Evolutionary conservation across 1,284 basidiomycete genomes (phyloP), one percentile per base, ranked within the genome.

Genomic region (Ganoderma resinaceum): DNA sequence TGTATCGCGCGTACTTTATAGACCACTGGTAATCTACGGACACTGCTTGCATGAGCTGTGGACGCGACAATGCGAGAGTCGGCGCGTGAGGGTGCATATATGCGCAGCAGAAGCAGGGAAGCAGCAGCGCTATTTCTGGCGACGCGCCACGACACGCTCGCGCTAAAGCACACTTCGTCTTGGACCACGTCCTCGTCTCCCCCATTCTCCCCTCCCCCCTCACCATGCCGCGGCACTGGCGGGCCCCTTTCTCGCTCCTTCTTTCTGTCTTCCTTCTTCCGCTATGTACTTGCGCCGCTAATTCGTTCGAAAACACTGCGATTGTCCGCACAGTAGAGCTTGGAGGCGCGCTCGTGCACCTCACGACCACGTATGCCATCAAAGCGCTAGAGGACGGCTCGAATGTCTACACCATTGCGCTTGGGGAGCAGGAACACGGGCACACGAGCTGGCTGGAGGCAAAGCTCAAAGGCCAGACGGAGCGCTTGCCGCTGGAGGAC

Each of bases 261-360:
- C 64, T 80, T 8, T 35, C 72, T 78, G 59, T 70, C 69, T 63
- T 70, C 71, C 66, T 70, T 73, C 70, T 75, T 71, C 58, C 77
- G 76, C 53, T 79, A 78, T 64, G 77, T 79, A 52, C 76, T 73
- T 64, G 52, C 20, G 85, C 83, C 55, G 78, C 77, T 69, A 80
- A 81, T 70, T 86, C 89, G 5, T 97, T 93, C 82, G 89, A 94
- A 85, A 97, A 97, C 77, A 93, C 91, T 23, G 93, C 91, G 68
- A 86, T 98, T 71, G 92, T 95, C 29, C 91, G 95, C 75, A 91
- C 92, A 12, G 84, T 96, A 72, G 96, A 97, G 76, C 91, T 97
- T 52, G 95, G 93, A 52, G 96, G 96, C 69, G 86, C 95, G 37
- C 86, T 95, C 33, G 91, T 95, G 64, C 91, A 92, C 80, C 89